Base-by-base conservation (phyloP, 768 basidiomycete species). In the Trametes villosa region DNA sequence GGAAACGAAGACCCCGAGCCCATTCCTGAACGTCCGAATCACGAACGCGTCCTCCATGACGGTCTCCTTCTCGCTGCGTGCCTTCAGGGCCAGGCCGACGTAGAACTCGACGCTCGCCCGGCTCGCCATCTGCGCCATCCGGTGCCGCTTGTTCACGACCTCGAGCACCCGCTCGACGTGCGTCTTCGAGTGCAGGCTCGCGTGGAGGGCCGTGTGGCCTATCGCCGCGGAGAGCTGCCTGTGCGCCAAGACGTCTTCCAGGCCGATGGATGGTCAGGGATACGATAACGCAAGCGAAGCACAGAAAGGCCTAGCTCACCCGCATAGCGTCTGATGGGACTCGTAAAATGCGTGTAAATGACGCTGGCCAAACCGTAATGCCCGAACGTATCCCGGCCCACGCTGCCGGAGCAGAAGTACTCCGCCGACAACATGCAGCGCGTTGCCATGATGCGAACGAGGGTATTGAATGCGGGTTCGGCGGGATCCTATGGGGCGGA, bases 381-480 rank as follows among this genome's bases (percentile, higher is more conserved):
- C 2, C 92, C 90, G 71, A 98, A 99, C 0, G 94, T 89, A 64
- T 97, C 95, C 49, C 88, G 85, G 0, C 89, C 85, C 3, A 98
- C 94, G 66, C 94, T 95, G 9, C 97, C 96, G 0, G 96, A 92
- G 71, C 92, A 94, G 77, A 98, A 98, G 74, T 99, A 99, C 72
- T 99, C 97, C 20, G 97, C 97, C 0, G 96, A 89, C 26, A 98
- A 81, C 97, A 99, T 99, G 73, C 97, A 98, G 30, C 97, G 81
- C 3, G 96, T 98, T 3, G 97, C 96, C 96, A 99, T 98, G 74
- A 99, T 98, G 41, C 97, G 88, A 36, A 99, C 96, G 18, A 98
- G 84, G 0, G 95, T 98, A 68, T 98, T 99, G 81, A 99, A 98
- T 0, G 93, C 87, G 0, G 95, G 92, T 67, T 94, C 86, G 18